phyloP scores from a whole-genome alignment of 495 filamentous ascomycete species.

The Xylaria palmicola region DNA sequence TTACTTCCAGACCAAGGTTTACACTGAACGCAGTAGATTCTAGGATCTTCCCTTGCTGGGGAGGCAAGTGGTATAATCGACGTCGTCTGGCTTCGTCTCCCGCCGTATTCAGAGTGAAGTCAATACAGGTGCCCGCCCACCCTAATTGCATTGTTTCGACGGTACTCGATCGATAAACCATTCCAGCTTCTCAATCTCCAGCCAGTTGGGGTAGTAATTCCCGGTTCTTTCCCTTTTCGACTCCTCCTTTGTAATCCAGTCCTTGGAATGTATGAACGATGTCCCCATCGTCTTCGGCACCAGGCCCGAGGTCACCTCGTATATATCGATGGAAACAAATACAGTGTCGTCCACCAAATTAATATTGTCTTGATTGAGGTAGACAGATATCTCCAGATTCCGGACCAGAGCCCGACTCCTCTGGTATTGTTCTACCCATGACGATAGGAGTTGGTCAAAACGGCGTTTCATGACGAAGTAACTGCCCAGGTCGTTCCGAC shows the following conservation, averaged over 20 bases:
- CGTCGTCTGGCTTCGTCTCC: too few relatives aligned
- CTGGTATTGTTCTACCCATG: neutral
- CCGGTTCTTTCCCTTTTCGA: neutral
- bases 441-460: slow-evolving; percentile 5
- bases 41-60: too few relatives aligned
- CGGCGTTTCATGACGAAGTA: neutral
- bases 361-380: neutral
- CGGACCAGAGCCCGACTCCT: neutral
- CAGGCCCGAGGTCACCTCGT: neutral
- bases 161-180: slow-evolving; percentile 4
- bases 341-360: slow-evolving; percentile 4
- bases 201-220: neutral
- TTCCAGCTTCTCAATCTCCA: slow-evolving; percentile 3
- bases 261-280: neutral
- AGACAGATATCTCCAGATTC: slow-evolving; percentile 3
- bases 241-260: neutral
- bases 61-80: too few relatives aligned
- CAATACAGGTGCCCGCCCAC: too few relatives aligned
- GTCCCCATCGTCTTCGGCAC: too few relatives aligned
- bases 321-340: slow-evolving; percentile 12
- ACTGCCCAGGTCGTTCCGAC: neutral
- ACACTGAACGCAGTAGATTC: too few relatives aligned
- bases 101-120: too few relatives aligned
- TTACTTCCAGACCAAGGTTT: too few relatives aligned
- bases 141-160: neutral